These are phyloP conservation scores for Odonthalia washingtoniensis DNA, from an alignment of 31 red algal species.

Conservation along the genomic window DNA sequence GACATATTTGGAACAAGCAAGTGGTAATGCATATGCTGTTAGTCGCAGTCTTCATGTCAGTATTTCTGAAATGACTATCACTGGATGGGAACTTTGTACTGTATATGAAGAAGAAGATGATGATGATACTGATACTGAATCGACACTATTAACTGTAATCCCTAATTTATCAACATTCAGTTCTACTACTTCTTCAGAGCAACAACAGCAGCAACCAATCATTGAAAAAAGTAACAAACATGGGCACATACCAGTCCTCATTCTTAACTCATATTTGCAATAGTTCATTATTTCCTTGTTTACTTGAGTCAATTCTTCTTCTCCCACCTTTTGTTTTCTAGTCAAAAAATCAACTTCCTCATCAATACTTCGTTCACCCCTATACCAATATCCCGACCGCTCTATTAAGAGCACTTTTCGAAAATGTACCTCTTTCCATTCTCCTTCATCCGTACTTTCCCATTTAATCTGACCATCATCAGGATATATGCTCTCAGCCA, in stretches of 20 bases:
- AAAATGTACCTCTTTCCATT: not conserved
- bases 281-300: not conserved
- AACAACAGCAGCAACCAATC: not conserved
- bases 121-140: not conserved
- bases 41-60: slow-evolving; percentile 6
- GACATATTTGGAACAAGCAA: slow-evolving; percentile 25
- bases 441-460: slow-evolving; percentile 22
- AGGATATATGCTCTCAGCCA: slow-evolving; percentile 52
- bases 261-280: not conserved
- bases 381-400: slow-evolving; percentile 17
- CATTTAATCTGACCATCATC: slow-evolving; percentile 43
- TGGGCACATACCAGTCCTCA: slow-evolving; percentile 33
- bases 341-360: too few relatives aligned
- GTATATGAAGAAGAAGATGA: slow-evolving; percentile 6
- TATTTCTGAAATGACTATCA: not conserved
- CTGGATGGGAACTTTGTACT: slow-evolving; percentile 31
- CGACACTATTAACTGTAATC: not conserved
- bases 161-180: not conserved
- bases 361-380: too few relatives aligned
- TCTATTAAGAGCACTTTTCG: slow-evolving; percentile 32
- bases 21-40: slow-evolving; percentile 20
- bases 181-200: not conserved
- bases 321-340: slow-evolving; percentile 22
- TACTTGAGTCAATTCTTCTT: slow-evolving; percentile 15
- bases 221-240: not conserved